Base-by-base conservation (phyloP, 2,329 filamentous ascomycete species). In the Ramularia collo-cygni region DNA sequence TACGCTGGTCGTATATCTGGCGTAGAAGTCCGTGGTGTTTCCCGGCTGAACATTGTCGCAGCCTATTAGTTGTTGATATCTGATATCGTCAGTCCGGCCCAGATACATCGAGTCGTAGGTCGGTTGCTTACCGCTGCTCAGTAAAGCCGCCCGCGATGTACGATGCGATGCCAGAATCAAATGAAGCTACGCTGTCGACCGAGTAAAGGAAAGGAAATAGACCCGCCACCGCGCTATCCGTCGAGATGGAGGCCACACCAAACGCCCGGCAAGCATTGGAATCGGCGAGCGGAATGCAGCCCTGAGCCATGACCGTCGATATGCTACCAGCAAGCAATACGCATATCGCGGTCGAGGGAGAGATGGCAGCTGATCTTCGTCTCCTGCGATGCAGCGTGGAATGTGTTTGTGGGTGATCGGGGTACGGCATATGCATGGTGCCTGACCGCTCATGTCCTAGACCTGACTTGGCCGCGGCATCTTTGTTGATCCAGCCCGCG, bases 1-100 rank as follows among this genome's bases (percentile, higher is more conserved):
- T 48, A 93, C 82, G 46, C 85, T 92, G 33, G 80, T 92, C 4
- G 90, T 94, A 66, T 90, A 98, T 54, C 92, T 83, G 35, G 92
- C 90, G 65, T 98, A 98, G 57, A 89, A 77, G 56, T 83, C 75
- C 52, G 78, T 82, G 3, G 87, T 82, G 60, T 94, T 85, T 40
- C 77, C 78, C 41, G 89, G 74, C 57, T 92, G 78, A 55, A 95
- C 71, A 47, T 76, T 75, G 34, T 76, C 72, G 62, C 92, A 98
- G 40, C 90, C 90, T 49, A 98, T 76, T 34, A 87, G 70, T 38
- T 75, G 71, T 61, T 85, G 74, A 65, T 90, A 98, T 70, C 90
- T 96, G 57, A 38, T 46, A 53, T 17, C 50, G 58, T 68, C 43
- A 68, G 65, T 42, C 29, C 35, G 13, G 12, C 18, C 9, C 10